Percentiles rank a stretch among this genome's conserved stretches.
Evolutionary conservation across 257 asterid species (phyloP).

Genomic region (Solanum ahanhuiri): DNA sequence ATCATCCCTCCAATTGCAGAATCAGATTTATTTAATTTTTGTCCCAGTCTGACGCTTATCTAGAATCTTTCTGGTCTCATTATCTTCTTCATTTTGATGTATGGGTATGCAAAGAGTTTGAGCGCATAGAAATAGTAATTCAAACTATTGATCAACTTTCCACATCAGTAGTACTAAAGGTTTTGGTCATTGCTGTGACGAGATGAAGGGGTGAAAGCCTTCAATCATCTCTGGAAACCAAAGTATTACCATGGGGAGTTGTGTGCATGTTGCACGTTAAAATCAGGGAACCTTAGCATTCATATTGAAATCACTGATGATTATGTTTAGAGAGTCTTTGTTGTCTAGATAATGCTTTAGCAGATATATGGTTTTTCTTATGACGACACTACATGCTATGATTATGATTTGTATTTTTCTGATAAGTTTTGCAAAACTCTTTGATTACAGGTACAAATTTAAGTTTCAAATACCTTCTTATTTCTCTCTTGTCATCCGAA

Average conservation of each 20-base stretch:
- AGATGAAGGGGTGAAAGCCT: background rate
- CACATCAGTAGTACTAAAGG: background rate
- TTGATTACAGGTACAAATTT: slow-evolving; percentile 79
- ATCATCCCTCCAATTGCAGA: background rate
- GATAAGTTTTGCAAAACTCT: background rate
- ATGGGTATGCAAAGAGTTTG: background rate
- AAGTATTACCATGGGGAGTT: background rate
- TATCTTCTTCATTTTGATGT: background rate
- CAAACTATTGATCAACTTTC: background rate
- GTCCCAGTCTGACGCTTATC: background rate
- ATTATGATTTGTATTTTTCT: background rate
- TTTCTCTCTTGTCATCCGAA: slow-evolving; percentile 89
- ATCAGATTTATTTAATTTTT: background rate
- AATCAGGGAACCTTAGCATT: background rate
- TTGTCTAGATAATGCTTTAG: background rate
- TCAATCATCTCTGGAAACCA: background rate
- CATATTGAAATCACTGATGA: background rate
- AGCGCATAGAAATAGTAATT: background rate
- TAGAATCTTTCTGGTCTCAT: background rate
- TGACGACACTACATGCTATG: background rate
- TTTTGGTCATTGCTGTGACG: background rate
- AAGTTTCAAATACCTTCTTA: slow-evolving; percentile 89
- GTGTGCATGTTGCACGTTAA: background rate
- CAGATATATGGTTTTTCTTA: background rate
- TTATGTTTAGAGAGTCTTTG: background rate